Evolutionary conservation across 2,329 filamentous ascomycete species (phyloP), one percentile per base, ranked within the genome.

Genomic region (Falciphora oryzae): DNA sequence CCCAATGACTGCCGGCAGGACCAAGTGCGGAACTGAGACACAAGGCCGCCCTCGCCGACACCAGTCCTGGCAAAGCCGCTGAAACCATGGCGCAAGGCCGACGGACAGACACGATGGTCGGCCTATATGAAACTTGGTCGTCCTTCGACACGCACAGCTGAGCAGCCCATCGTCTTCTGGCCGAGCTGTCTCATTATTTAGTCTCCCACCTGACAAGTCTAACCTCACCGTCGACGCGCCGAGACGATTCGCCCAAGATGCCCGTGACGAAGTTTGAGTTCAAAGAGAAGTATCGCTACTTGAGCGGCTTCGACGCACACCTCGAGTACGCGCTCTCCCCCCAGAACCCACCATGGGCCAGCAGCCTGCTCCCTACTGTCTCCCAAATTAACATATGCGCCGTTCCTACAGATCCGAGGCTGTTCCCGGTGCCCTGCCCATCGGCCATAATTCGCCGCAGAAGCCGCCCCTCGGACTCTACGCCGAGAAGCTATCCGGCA

Each of bases 391-490:
- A 63, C 57, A 58, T 31, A 29, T 22, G 31, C 31, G 1, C 31
- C 16, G 18, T 28, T 56, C 3, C 5, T 6, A 35, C 70, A 93
- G 90, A 74, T 86, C 89, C 62, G 91, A 95, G 80, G 90, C 91
- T 59, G 80, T 93, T 65, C 81, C 87, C 27, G 89, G 88, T 28
- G 89, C 91, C 13, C 80, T 93, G 8, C 91, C 92, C 16, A 74
- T 92, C 66, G 91, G 84, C 62, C 84, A 88, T 57, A 96, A 95
- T 79, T 91, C 89, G 3, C 92, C 92, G 0, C 92, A 95, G 74
- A 92, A 92, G 73, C 87, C 87, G 0, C 84, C 90, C 0, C 86
- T 87, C 69, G 91, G 91, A 1, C 85, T 96, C 35, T 94, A 94
- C 77, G 87, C 91, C 35, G 92, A 96, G 77, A 89, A 90, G 78